Conservation (phyloP, 306 rosid genomes). For the Vigna mungo region DNA sequence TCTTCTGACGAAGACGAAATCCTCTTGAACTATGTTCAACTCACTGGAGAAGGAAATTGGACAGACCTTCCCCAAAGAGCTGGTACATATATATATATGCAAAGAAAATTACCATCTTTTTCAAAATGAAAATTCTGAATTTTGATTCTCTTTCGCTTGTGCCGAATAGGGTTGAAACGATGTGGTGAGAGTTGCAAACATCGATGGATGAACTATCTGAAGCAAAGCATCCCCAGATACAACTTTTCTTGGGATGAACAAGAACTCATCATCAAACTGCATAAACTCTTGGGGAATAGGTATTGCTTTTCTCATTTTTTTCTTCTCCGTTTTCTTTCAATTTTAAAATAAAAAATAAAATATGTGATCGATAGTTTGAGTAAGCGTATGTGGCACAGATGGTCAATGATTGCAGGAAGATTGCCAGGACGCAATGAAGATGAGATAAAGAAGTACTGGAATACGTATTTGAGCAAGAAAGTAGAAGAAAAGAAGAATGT, state of each 20-base stretch:
- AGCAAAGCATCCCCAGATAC: constrained; percentile 47
- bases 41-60: constrained; percentile 56
- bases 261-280: constrained; percentile 36
- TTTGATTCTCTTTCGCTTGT: background rate
- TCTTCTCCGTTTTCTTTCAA: background rate
- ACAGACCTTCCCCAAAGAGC: constrained; percentile 48
- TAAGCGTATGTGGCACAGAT: background rate
- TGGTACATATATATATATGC: background rate
- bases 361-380: background rate
- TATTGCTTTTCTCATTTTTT: background rate
- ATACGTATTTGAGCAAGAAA: background rate
- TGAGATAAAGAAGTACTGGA: background rate
- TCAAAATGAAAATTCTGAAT: background rate
- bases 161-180: constrained; percentile 36
- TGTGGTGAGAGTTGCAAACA: constrained; percentile 55
- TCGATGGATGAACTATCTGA: constrained; percentile 51
- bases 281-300: constrained; percentile 57
- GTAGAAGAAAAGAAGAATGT: background rate
- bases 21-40: constrained; percentile 39
- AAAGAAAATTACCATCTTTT: background rate
- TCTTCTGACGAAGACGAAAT: constrained; percentile 52
- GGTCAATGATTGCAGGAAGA: constrained; percentile 16
- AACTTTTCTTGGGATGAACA: constrained; percentile 52
- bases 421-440: constrained; percentile 1
- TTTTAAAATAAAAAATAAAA: background rate